Percentiles rank a stretch among this genome's conserved stretches.
Evolutionary conservation across 2,329 filamentous ascomycete genomes (phyloP).

Genomic region (Penicillium occitanis): DNA sequence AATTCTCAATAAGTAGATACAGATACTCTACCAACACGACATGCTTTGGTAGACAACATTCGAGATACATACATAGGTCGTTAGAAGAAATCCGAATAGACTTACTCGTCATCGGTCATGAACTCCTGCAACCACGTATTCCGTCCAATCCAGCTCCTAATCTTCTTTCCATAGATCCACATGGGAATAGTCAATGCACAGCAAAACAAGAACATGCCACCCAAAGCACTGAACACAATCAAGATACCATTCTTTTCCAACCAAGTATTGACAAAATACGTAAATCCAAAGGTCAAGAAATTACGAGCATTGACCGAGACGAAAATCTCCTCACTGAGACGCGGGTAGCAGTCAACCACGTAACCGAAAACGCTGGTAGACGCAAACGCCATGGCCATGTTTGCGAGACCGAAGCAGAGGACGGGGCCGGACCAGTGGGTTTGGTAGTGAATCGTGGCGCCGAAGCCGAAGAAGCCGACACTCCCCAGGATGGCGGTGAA

Average conservation of each 20-base stretch:
- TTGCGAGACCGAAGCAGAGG: constrained; percentile 12
- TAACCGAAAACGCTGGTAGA: constrained; percentile 18
- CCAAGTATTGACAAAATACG: constrained; percentile 19
- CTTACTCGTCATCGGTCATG: constrained; percentile 11
- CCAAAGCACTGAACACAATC: constrained; percentile 15
- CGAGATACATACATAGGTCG: not conserved
- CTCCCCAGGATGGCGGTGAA: constrained; percentile 11
- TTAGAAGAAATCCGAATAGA: not conserved
- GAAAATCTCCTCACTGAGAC: constrained; percentile 19
- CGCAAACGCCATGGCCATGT: constrained; percentile 19
- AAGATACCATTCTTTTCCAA: constrained; percentile 8
- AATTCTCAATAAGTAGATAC: not conserved
- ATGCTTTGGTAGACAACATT: not conserved
- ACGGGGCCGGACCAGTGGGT: constrained; percentile 19
- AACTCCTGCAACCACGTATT: constrained; percentile 16
- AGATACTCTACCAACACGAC: not conserved
- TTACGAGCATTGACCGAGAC: constrained; percentile 19
- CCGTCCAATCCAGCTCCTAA: constrained; percentile 15
- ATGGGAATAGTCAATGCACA: constrained; percentile 16
- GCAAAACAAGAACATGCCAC: constrained; percentile 15
- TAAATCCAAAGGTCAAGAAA: constrained; percentile 17
- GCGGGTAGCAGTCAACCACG: constrained; percentile 19
- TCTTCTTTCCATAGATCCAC: constrained; percentile 20
- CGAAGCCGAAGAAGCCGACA: constrained; percentile 19
- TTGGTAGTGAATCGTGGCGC: constrained; percentile 12